These are phyloP conservation scores for Mycosphaerelloides madeirae DNA, from an alignment of 2,329 filamentous ascomycete genomes.

Conservation along the genomic window DNA sequence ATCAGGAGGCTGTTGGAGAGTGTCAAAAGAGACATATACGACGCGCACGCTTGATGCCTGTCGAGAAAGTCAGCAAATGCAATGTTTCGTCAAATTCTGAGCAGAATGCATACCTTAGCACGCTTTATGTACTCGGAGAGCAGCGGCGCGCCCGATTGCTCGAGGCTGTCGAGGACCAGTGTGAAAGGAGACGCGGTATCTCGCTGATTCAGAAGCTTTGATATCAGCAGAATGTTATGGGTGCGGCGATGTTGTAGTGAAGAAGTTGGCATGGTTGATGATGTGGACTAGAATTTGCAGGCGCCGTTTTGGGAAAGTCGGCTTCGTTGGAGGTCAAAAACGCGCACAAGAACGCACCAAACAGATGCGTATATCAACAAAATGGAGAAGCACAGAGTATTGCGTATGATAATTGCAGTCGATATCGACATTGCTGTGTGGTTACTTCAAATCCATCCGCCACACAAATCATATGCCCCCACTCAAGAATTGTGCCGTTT, in stretches of 20 bases:
- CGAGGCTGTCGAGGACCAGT: conserved; percentile 75
- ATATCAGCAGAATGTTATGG: conserved; percentile 77
- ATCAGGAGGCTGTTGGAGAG: conserved; percentile 58
- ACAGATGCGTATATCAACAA: too few relatives aligned
- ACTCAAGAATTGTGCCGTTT: too few relatives aligned
- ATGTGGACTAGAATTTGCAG: not conserved
- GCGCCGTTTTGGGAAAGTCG: not conserved
- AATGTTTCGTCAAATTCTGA: not conserved
- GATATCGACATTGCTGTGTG: too few relatives aligned
- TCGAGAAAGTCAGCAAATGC: conserved; percentile 21
- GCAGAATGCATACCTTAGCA: conserved; percentile 55
- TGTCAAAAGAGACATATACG: conserved; percentile 74
- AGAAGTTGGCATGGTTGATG: conserved; percentile 49
- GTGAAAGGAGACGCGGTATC: conserved; percentile 83
- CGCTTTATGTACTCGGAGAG: conserved; percentile 69
- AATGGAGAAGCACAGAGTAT: too few relatives aligned
- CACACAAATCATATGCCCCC: too few relatives aligned
- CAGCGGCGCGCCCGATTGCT: conserved; percentile 70
- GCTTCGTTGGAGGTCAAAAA: too few relatives aligned
- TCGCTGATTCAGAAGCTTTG: conserved; percentile 72
- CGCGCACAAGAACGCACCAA: too few relatives aligned
- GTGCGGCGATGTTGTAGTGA: conserved; percentile 67
- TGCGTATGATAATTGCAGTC: too few relatives aligned
- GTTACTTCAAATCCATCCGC: too few relatives aligned
- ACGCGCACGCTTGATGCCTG: conserved; percentile 63